Evolutionary conservation across 306 rosid species (phyloP), one percentile per base, ranked within the genome.

Genomic region (Rosa persica): DNA sequence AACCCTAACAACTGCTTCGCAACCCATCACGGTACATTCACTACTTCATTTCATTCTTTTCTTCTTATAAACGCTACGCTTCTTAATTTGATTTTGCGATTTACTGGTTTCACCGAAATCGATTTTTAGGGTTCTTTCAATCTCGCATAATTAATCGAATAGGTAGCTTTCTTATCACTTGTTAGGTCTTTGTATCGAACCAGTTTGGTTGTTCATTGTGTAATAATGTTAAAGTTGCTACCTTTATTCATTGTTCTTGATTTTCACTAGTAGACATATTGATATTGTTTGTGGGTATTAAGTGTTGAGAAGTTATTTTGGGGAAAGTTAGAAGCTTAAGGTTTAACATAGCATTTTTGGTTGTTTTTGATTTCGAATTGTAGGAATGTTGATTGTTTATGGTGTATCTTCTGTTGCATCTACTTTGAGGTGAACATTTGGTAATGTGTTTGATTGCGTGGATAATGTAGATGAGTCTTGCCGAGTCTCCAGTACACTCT

Each of bases 381-480:
- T 52, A 20, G 27, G 9, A 55, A 55, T 55, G 11, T 20, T 62
- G 39, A 15, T 15, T 12, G 0, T 34, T 64, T 57, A 54, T 54
- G 10, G 10, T 20, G 23, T 20, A 0, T 61, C 17, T 60, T 13
- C 10, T 1, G 7, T 1, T 64, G 7, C 2, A 7, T 62, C n/a
- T 1, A 62, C 13, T 16, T 72, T 72, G 34, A 34, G 64, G 30
- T 57, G 22, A 4, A 9, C 9, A 43, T 75, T 25, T 58, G 23
- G 16, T 39, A 7, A 22, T 30, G 22, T 58, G 2, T 67, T 22
- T 8, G 43, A 11, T 73, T 73, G 8, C 4, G 6, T 38, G 3
- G 38, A 36, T 40, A 5, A 74, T 74, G n/a, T 25, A 69, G 81
- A 78, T 78, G 81, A 78, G 76, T 78, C 6, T 69, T 43, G 60